Base-by-base conservation (phyloP, 2,329 filamentous ascomycete species). In the Colletotrichum lupini region DNA sequence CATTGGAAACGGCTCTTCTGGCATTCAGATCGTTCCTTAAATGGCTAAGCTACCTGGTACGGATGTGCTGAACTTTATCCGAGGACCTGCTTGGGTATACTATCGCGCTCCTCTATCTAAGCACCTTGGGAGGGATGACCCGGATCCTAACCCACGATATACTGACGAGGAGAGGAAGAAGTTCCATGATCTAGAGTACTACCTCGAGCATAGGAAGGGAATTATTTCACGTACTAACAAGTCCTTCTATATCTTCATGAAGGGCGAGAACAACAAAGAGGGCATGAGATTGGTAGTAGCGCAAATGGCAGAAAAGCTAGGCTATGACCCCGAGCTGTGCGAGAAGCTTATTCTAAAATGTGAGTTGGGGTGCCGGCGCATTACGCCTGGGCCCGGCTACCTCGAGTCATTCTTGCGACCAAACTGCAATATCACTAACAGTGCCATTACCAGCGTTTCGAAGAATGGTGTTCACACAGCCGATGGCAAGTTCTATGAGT, bases 201-300 rank as follows among this genome's bases (percentile, higher is more conserved):
- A 91, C 76, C 78, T 89, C 1, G 76, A 82, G 9, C 88, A 87
- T 70, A 83, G 87, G 22, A 88, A 85, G 68, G 81, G 81, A 5
- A 76, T 76, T 56, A 68, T 73, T 26, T 71, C 69, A 22, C 30
- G 72, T 5, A 79, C 78, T 0, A 81, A 81, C 28, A 80, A 78
- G 63, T 79, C 77, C 0, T 80, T 87, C 5, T 84, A 88, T 64
- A 78, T 82, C 5, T 85, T 83, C 52, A 58, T 72, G 49, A 77
- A 75, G 70, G 73, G 74, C 55, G 49, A 67, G 30, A 75, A 74
- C 37, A 75, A 74, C 53, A 12, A 68, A 26, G 49, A 68, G 42
- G 73, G 90, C 86, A 78, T 90, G 87, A 80, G 79, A 83, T n/a
- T 82, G 80, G 16, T 86, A 82, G 60, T 79, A 77, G 0, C 79